Evolutionary conservation across 768 basidiomycete species (phyloP).

Genomic region (Tricholoma matsutake): DNA sequence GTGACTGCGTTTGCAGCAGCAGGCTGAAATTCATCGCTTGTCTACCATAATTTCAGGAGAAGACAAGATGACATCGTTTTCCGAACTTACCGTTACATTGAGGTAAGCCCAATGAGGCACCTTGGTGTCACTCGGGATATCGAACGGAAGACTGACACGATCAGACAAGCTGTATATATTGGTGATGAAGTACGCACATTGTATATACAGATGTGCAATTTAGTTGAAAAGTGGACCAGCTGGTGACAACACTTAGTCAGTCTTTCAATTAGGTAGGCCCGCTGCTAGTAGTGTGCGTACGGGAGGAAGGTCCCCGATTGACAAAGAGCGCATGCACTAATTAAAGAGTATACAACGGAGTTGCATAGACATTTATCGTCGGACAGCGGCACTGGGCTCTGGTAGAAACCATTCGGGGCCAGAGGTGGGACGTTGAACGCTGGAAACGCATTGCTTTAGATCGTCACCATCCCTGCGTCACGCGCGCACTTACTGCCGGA

Average conservation of each 20-base stretch:
- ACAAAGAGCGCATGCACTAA: conserved; percentile 44
- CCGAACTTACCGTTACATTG: neutral
- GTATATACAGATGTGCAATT: neutral
- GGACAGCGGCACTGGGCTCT: neutral
- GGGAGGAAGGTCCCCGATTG: conserved; percentile 2
- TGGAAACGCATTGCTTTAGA: neutral
- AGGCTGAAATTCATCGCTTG: neutral
- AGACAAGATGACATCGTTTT: neutral
- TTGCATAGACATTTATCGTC: conserved; percentile 49
- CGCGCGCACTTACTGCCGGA: neutral
- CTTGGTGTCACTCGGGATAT: neutral
- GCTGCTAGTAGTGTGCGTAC: neutral
- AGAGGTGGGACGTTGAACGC: neutral
- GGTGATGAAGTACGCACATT: neutral
- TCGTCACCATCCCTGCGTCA: neutral
- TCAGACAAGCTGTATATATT: neutral
- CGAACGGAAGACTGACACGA: neutral
- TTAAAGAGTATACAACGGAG: conserved; percentile 49
- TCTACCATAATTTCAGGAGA: neutral
- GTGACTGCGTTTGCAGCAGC: neutral
- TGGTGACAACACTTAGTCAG: neutral
- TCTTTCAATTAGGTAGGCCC: neutral
- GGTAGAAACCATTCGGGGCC: neutral
- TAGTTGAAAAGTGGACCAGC: neutral
- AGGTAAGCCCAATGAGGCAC: conserved; percentile 2